A percentile compares a stretch with the other conserved stretches of the same genome.
Conservation (phyloP, 2,329 filamentous ascomycete species). For the Clarireedia homoeocarpa region DNA sequence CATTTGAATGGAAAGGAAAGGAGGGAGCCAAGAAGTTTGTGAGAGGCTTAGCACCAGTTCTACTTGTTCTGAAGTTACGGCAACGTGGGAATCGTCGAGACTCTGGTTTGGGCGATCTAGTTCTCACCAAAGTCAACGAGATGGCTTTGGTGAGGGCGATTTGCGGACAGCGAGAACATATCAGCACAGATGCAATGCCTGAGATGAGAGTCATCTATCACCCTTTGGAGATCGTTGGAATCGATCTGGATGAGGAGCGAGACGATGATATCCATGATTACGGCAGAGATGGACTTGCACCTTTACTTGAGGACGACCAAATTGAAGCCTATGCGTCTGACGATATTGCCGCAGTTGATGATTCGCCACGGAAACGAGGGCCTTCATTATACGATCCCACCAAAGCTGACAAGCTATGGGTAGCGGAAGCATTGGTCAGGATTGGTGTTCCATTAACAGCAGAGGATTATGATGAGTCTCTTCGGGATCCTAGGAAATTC, state of each 20-base stretch:
- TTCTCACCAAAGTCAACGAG: constrained; percentile 38
- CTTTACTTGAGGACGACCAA: constrained; percentile 58
- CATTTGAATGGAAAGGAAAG: constrained; percentile 78
- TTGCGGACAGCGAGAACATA: constrained; percentile 59
- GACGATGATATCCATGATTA: constrained; percentile 37
- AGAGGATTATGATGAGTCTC: constrained; percentile 51
- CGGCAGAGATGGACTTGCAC: constrained; percentile 46
- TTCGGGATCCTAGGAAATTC: constrained; percentile 22
- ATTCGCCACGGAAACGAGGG: constrained; percentile 29
- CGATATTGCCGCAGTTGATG: constrained; percentile 10
- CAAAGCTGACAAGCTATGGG: constrained; percentile 58
- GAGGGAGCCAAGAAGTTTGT: constrained; percentile 80
- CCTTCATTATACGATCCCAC: constrained; percentile 54
- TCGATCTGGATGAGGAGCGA: constrained; percentile 67
- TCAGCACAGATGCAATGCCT: constrained; percentile 63
- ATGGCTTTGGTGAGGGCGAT: constrained; percentile 55
- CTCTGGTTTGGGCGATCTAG: constrained; percentile 28
- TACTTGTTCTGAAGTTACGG: constrained; percentile 57
- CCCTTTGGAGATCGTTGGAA: constrained; percentile 67
- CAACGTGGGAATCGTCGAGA: constrained; percentile 33
- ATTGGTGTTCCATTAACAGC: constrained; percentile 58
- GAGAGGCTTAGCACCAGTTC: constrained; percentile 65
- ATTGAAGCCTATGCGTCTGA: constrained; percentile 32
- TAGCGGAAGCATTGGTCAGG: constrained; percentile 56
- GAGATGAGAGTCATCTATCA: constrained; percentile 75